Base-by-base conservation (phyloP, 805 yeast genomes). In the Scheffersomyces ergatensis region DNA sequence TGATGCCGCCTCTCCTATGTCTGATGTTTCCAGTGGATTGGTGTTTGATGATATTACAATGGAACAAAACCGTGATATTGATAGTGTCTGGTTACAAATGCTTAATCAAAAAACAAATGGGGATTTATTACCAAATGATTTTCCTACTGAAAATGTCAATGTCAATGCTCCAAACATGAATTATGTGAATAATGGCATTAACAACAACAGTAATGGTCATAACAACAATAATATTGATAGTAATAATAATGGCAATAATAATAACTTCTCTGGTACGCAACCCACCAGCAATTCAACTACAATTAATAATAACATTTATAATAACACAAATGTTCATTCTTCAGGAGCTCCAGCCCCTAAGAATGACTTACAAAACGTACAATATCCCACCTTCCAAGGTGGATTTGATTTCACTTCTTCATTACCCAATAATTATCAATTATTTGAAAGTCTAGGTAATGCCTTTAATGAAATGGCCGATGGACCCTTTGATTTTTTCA, bases 41-140 rank as follows among this genome's bases (percentile, higher is more conserved):
- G 26, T 43, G 13, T 50, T 48, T 33, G 57, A 52, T 15, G 50
- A 45, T 18, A 35, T 53, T 15, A 37, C 39, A 14, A 43, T 51
- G 32, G 39, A 50, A 23, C 53, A 50, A 16, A 49, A 50, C 31
- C 46, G 47, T 4, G 63, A 60, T 35, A 53, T 61, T 13, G 67
- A 62, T 40, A 47, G 50, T 20, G 39, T 58, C 17, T 62, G 67
- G 67, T 47, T 51, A 31, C 66, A 57, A 33, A 51, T 62, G 48
- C 49, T 58, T 7, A 43, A 52, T 17, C 47, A 50, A 51, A 60
- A 58, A 32, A 6, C 6, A 5, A 57, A 18, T 50, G 48, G 32
- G 4, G 18, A 33, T 19, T 4, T n/a, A 6, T 12, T 18, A 29
- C 3, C 18, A 14, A 15, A 29, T 6, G 24, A 21, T 21, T 21